phyloP scores from a whole-genome alignment of 306 rosid genomes.

The Prunus armeniaca region DNA sequence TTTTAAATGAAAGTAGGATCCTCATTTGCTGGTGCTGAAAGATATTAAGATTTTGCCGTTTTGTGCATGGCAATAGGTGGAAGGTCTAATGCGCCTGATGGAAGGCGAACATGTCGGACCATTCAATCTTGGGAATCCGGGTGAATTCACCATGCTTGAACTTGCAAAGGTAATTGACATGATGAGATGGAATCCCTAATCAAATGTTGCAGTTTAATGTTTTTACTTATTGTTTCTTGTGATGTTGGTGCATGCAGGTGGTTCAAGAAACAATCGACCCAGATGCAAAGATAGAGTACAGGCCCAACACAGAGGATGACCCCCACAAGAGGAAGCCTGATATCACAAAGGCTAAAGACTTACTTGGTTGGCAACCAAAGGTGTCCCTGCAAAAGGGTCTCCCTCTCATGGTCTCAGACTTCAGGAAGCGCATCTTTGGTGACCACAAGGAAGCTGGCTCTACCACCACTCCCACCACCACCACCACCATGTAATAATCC shows the following conservation, averaged over 20 bases:
- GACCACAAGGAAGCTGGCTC: constrained; percentile 70
- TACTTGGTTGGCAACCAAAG: constrained; percentile 92
- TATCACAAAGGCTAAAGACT: constrained; percentile 73
- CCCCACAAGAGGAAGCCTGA: constrained; percentile 99
- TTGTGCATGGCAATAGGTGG: constrained; percentile 55
- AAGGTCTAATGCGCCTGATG: constrained; percentile 96
- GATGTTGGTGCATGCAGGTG: constrained; percentile 45
- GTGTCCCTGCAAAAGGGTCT: constrained; percentile 86
- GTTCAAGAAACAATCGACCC: constrained; percentile 97
- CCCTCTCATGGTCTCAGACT: constrained; percentile 91
- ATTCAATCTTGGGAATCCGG: constrained; percentile 96
- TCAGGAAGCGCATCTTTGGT: constrained; percentile 88
- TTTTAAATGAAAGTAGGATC: background rate
- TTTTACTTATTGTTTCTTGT: background rate
- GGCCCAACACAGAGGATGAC: constrained; percentile 90
- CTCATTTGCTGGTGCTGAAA: background rate
- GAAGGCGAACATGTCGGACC: constrained; percentile 99
- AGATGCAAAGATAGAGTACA: constrained; percentile 87
- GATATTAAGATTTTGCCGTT: background rate
- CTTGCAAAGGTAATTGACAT: constrained; percentile 71
- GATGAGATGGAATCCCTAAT: background rate
- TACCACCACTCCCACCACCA: constrained; percentile 28
- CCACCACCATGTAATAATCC: constrained; percentile 33
- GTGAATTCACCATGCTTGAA: constrained; percentile 99
- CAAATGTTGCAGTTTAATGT: background rate